Percentiles rank a stretch among this genome's conserved stretches.
These are phyloP conservation scores for Penicillium polonicum DNA, from an alignment of 2,329 filamentous ascomycete genomes.

Conservation along the genomic window DNA sequence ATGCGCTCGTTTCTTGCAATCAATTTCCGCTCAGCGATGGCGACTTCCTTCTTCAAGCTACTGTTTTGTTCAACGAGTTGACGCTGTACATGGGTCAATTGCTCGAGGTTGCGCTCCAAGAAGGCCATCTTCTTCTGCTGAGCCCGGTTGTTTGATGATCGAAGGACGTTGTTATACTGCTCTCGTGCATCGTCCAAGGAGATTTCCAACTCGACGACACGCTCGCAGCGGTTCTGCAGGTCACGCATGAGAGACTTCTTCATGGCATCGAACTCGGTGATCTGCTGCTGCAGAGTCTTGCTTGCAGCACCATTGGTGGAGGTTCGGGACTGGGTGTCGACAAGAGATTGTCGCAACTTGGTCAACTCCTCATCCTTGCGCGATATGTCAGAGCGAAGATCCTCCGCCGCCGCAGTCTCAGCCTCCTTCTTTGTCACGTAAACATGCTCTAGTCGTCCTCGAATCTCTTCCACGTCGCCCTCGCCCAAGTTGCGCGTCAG, in stretches of 20 bases:
- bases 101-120: constrained; percentile 94
- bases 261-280: constrained; percentile 98
- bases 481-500: constrained; percentile 76
- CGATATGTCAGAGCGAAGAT: constrained; percentile 71
- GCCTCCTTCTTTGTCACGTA: constrained; percentile 73
- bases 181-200: constrained; percentile 95
- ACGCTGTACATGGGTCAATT: constrained; percentile 93
- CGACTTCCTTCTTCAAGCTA: constrained; percentile 96
- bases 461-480: constrained; percentile 79
- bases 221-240: constrained; percentile 95
- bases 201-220: constrained; percentile 97
- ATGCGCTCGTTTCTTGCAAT: constrained; percentile 97
- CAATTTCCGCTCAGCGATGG: constrained; percentile 95
- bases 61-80: constrained; percentile 98
- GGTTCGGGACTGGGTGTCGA: constrained; percentile 60
- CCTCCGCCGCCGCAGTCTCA: constrained; percentile 70
- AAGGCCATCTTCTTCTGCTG: constrained; percentile 99
- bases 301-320: constrained; percentile 58
- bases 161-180: constrained; percentile 98
- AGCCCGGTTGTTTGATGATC: constrained; percentile 94
- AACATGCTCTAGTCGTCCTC: constrained; percentile 71
- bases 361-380: constrained; percentile 79
- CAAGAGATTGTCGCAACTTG: constrained; percentile 75
- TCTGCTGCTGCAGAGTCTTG: constrained; percentile 95
- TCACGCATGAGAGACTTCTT: constrained; percentile 99